A percentile compares a stretch with the other conserved stretches of the same genome.
These are phyloP conservation scores for Albizia julibrissin DNA, from an alignment of 306 rosid genomes.

Conservation along the genomic window DNA sequence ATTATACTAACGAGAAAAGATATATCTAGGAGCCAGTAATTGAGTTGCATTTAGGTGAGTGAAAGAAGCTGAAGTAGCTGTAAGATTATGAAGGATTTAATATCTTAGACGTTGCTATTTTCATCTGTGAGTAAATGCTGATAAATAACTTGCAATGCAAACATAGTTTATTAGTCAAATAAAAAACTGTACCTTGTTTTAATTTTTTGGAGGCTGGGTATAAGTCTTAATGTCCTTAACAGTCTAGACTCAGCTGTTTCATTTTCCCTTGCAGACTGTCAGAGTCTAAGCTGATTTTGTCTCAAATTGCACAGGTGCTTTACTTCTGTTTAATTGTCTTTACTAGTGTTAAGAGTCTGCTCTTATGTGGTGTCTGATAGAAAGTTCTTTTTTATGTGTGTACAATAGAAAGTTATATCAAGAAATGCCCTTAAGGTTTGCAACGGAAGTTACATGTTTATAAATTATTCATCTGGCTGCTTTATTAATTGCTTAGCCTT, in stretches of 20 bases:
- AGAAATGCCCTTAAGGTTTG: constrained; percentile 3
- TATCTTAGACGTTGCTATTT: neutral
- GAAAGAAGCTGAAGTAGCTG: neutral
- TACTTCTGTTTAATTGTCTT: neutral
- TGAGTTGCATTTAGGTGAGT: neutral
- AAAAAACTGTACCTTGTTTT: neutral
- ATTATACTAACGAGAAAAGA: neutral
- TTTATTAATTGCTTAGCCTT: constrained; percentile 23
- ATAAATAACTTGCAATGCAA: neutral
- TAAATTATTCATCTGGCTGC: constrained; percentile 12
- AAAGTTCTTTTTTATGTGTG: neutral
- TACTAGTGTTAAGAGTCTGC: neutral
- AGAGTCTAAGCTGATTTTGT: constrained; percentile 26
- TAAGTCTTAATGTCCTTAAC: neutral
- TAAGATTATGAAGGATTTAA: neutral
- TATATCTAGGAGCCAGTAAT: neutral
- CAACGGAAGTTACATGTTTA: constrained; percentile 1
- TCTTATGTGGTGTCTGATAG: neutral
- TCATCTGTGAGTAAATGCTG: neutral
- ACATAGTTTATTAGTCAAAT: neutral
- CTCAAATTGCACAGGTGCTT: constrained; percentile 6
- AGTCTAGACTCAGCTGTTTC: constrained; percentile 17
- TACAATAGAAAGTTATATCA: neutral
- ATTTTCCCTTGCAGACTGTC: constrained; percentile 14
- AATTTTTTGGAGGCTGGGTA: neutral